These are phyloP conservation scores for Apium graveolens DNA, from an alignment of 129 eudicot genomes.

Conservation along the genomic window DNA sequence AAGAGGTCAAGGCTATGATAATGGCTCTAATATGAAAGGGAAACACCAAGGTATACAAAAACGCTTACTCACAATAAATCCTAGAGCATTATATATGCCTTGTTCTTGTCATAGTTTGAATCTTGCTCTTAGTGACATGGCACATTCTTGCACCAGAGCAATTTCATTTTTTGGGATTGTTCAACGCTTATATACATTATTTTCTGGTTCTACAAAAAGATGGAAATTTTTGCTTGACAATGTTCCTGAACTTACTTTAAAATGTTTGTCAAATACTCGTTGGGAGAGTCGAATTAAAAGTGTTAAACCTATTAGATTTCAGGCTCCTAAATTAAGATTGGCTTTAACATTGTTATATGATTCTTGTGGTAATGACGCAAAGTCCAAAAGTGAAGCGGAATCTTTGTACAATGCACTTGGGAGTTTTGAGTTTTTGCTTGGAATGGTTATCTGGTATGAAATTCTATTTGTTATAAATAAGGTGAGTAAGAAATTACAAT, in stretches of 20 bases:
- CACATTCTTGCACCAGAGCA: too few species aligned
- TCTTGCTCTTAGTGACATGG: too few species aligned
- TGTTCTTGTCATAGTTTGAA: too few species aligned
- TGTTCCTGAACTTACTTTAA: constrained; percentile 10
- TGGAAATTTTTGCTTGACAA: constrained; percentile 3
- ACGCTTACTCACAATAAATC: too few species aligned
- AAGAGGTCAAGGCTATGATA: too few species aligned
- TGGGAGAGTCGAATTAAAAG: constrained; percentile 28
- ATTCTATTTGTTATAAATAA: constrained; percentile 3
- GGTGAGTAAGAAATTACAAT: constrained; percentile 8
- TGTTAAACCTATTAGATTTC: constrained; percentile 23
- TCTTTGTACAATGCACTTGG: constrained; percentile 2
- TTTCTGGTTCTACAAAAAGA: too few species aligned
- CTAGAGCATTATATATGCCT: too few species aligned
- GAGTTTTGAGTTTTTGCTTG: constrained; percentile 14
- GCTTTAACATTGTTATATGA: constrained; percentile 12
- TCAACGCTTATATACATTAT: too few species aligned
- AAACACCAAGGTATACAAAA: too few species aligned
- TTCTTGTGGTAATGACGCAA: not conserved
- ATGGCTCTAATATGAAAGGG: too few species aligned
- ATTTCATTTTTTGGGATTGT: too few species aligned
- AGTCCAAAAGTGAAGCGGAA: constrained; percentile 16
- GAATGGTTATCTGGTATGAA: constrained; percentile 16
- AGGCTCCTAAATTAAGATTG: constrained; percentile 4
- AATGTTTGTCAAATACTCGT: not conserved